Conservation (phyloP, 768 basidiomycete genomes). For the Xerocomus brunneocitrinus region DNA sequence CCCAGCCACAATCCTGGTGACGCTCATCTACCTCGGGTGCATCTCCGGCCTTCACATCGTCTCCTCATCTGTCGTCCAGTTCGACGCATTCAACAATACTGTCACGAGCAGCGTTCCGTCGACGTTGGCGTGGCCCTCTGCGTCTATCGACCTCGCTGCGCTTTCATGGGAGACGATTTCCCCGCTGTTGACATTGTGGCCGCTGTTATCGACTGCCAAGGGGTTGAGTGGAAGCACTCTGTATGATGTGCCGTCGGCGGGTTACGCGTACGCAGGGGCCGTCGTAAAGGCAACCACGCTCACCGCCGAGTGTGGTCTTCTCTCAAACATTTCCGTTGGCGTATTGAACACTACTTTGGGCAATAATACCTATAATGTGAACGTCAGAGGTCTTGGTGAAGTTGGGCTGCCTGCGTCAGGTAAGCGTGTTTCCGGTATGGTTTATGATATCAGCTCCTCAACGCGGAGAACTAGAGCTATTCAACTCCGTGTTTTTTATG, state of each 20-base stretch:
- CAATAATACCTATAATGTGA: not conserved
- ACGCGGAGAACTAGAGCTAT: not conserved
- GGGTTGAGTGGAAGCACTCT: slow-evolving; percentile 12
- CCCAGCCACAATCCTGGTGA: not conserved
- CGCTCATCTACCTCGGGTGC: slow-evolving; percentile 12
- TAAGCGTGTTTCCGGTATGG: not conserved
- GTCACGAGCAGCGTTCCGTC: not conserved
- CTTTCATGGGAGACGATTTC: not conserved
- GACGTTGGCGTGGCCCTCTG: not conserved
- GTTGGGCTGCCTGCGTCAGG: not conserved
- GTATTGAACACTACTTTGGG: not conserved
- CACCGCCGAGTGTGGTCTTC: slow-evolving; percentile 12
- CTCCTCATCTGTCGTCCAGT: slow-evolving; percentile 19
- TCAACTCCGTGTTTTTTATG: not conserved
- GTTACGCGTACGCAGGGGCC: slow-evolving; percentile 1
- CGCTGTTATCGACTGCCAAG: slow-evolving; percentile 1
- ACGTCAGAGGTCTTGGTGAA: slow-evolving; percentile 6
- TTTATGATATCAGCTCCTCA: not conserved
- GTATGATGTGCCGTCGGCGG: slow-evolving; percentile 14
- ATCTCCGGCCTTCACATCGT: slow-evolving; percentile 21
- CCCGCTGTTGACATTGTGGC: not conserved
- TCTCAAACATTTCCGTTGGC: slow-evolving; percentile 4
- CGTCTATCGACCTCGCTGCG: not conserved
- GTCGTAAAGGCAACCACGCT: slow-evolving; percentile 17
- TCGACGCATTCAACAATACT: slow-evolving; percentile 13